Evolutionary conservation across 2,329 filamentous ascomycete species (phyloP).

Genomic region (Botrytis medusae): DNA sequence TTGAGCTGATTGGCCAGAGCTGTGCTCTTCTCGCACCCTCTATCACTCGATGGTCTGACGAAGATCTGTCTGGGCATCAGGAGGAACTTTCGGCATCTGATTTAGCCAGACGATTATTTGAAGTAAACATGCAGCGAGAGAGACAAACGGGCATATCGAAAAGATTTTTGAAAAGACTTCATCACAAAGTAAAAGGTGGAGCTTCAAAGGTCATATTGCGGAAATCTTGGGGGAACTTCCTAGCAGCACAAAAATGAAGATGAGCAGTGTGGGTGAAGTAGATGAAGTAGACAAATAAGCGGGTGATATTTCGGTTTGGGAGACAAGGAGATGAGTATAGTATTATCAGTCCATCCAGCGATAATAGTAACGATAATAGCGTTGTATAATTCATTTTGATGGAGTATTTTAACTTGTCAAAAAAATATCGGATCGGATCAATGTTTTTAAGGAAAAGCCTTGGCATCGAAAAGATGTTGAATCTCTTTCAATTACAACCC

Average conservation of each 20-base stretch:
- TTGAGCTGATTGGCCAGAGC: not conserved
- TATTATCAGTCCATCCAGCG: not conserved
- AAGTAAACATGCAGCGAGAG: not conserved
- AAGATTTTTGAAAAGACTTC: not conserved
- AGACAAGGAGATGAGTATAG: too few relatives aligned
- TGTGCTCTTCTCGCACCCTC: not conserved
- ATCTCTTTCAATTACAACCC: not conserved
- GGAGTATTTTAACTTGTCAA: not conserved
- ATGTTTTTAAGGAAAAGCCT: not conserved
- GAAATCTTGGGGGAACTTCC: not conserved
- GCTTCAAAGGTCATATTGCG: not conserved
- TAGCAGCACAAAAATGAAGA: not conserved
- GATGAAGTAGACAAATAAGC: not conserved
- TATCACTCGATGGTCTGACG: not conserved
- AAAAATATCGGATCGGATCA: not conserved
- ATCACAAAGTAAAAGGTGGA: not conserved
- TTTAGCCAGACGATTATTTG: not conserved
- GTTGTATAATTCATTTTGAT: not conserved
- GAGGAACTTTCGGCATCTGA: not conserved
- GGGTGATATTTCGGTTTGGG: too few relatives aligned
- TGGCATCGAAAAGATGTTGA: not conserved
- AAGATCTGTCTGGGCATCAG: not conserved
- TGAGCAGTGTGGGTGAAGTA: not conserved
- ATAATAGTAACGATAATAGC: not conserved
- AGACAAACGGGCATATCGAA: not conserved